Conservation (phyloP, 2,329 filamentous ascomycete genomes). For the Blastomyces gilchristii region DNA sequence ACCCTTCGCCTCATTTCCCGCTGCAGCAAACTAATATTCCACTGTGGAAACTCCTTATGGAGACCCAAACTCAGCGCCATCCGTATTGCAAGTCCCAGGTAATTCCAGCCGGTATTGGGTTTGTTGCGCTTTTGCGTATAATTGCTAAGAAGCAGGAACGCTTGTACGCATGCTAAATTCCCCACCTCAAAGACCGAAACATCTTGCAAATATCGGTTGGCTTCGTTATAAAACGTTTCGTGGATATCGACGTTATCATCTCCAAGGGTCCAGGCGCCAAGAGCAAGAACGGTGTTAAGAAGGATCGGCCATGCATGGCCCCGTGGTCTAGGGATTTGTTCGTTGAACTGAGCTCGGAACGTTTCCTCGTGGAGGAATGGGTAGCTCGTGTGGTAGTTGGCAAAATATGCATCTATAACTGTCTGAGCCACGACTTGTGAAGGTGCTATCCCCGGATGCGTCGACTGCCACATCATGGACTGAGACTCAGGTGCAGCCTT, state of each 20-base stretch:
- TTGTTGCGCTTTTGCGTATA: constrained; percentile 43
- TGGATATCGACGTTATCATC: constrained; percentile 35
- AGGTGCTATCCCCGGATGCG: constrained; percentile 23
- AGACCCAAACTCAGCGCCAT: constrained; percentile 43
- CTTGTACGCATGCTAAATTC: constrained; percentile 41
- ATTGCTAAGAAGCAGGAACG: constrained; percentile 39
- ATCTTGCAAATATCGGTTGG: constrained; percentile 37
- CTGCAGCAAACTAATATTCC: constrained; percentile 37
- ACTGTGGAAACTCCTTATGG: constrained; percentile 42
- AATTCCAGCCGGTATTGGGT: constrained; percentile 43
- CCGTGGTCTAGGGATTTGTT: constrained; percentile 35
- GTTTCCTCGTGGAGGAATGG: constrained; percentile 40
- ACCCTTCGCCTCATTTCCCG: constrained; percentile 33
- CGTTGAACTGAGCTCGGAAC: constrained; percentile 39
- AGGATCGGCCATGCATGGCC: constrained; percentile 38
- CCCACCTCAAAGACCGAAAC: constrained; percentile 40
- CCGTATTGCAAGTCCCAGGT: constrained; percentile 39
- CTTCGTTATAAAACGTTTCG: constrained; percentile 34
- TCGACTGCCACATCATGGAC: constrained; percentile 21
- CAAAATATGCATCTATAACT: constrained; percentile 39
- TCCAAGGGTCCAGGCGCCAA: constrained; percentile 37
- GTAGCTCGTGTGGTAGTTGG: constrained; percentile 39
- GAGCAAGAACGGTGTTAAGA: constrained; percentile 37
- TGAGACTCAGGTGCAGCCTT: constrained; percentile 22
- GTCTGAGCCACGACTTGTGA: constrained; percentile 32